Evolutionary conservation across 768 basidiomycete species (phyloP), one percentile per base, ranked within the genome.

Genomic region (Butyriboletus loyo): DNA sequence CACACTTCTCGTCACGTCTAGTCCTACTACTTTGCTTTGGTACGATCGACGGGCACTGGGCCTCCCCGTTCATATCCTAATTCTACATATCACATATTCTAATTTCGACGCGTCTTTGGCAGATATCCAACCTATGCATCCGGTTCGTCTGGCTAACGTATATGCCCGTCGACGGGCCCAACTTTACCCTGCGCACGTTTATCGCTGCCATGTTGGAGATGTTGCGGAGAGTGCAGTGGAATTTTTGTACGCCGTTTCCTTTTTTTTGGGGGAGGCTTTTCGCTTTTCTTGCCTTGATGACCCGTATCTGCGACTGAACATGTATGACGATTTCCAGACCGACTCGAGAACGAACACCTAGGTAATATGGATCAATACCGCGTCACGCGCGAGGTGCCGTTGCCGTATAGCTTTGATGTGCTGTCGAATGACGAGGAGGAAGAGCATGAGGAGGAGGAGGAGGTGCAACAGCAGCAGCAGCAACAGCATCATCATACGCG

Each of bases 341-440:
- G 89, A 58, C 72, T 91, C 38, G 89, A 94, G 67, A 94, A 90
- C 70, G 93, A 96, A 72, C 93, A 96, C 55, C 74, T 94, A n/a
- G 92, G 92, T 76, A 95, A 94, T 67, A 83, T 92, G 69, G 93
- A 95, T 80, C 92, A 93, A 61, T 96, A 93, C 66, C 88, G 92
- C 19, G 85, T 89, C 27, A 92, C 89, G 1, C 77, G 86, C 28
- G 91, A 97, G 62, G 85, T 94, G 7, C 89, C 90, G 0, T 69
- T 95, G 30, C 92, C 90, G 2, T 95, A 94, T 68, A 71, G 72
- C 3, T 74, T 84, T 46, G 81, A 85, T 46, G 55, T 58, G 27
- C 67, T 74, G 40, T 77, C 82, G 41, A 68, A 73, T 25, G 76
- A 77, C 19, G 77, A 79, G 7, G 78, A 75, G 2, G 74, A 76